A percentile compares a stretch with the other conserved stretches of the same genome.
Evolutionary conservation across 1,284 basidiomycete genomes (phyloP).

Genomic region (Apiotrichum mycotoxinovorans): DNA sequence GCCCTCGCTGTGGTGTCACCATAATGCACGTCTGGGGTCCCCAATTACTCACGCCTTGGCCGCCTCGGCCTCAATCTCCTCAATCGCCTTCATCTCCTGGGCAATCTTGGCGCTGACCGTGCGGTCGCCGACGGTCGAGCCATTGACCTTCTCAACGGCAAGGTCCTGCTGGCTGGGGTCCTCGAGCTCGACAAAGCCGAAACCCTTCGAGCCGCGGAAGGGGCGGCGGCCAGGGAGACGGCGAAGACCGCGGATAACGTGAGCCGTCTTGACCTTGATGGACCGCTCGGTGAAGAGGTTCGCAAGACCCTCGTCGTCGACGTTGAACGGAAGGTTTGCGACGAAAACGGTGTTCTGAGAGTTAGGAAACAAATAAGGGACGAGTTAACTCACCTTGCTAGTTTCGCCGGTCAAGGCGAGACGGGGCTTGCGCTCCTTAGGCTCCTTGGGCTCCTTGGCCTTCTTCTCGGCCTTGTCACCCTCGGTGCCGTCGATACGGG

Average conservation of each 20-base stretch:
- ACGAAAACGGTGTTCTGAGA: conserved; percentile 80
- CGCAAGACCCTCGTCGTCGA: conserved; percentile 73
- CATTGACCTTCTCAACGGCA: conserved; percentile 72
- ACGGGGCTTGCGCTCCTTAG: conserved; percentile 40
- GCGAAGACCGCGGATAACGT: conserved; percentile 64
- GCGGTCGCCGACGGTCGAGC: conserved; percentile 74
- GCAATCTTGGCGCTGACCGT: conserved; percentile 83
- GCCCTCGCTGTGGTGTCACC: neutral
- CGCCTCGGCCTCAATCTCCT: conserved; percentile 20
- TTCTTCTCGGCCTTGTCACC: conserved; percentile 24
- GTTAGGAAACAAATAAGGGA: conserved; percentile 26
- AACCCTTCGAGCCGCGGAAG: conserved; percentile 72
- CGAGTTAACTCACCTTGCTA: conserved; percentile 52
- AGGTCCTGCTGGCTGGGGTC: conserved; percentile 76
- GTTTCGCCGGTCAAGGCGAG: conserved; percentile 60
- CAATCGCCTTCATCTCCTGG: conserved; percentile 47
- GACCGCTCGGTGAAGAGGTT: conserved; percentile 77
- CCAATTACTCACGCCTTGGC: neutral
- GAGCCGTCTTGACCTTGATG: conserved; percentile 73
- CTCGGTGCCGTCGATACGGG: conserved; percentile 35
- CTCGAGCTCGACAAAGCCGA: conserved; percentile 89
- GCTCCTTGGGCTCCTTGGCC: conserved; percentile 32
- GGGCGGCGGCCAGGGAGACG: conserved; percentile 57
- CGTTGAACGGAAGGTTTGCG: conserved; percentile 87
- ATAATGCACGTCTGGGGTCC: no score